Percentiles rank a stretch among this genome's conserved stretches.
Evolutionary conservation across 2,329 filamentous ascomycete species (phyloP).

Genomic region (Alternaria consortialis): DNA sequence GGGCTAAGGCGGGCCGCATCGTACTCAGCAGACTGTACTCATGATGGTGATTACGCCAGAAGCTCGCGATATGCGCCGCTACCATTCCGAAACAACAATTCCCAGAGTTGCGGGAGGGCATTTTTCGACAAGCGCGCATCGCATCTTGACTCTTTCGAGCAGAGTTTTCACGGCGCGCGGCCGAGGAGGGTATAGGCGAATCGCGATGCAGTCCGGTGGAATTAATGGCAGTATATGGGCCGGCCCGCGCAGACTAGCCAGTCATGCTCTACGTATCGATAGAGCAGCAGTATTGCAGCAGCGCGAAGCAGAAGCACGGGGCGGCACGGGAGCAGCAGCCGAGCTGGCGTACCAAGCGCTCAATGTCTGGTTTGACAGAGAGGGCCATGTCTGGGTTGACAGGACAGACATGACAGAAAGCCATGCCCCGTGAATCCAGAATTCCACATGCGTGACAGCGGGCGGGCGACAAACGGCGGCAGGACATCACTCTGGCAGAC

Average conservation of each 20-base stretch:
- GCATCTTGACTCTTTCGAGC: constrained; percentile 32
- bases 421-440: constrained; percentile 10
- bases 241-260: constrained; percentile 44
- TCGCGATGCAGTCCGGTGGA: constrained; percentile 27
- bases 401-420: not conserved
- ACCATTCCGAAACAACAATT: constrained; percentile 11
- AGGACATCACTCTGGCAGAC: constrained; percentile 30
- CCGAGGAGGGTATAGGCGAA: constrained; percentile 30
- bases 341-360: constrained; percentile 36
- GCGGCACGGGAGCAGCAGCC: constrained; percentile 33
- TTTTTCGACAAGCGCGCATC: constrained; percentile 19
- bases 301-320: constrained; percentile 6
- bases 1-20: constrained; percentile 10
- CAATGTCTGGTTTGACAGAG: constrained; percentile 1
- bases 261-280: constrained; percentile 31
- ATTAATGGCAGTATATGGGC: constrained; percentile 38
- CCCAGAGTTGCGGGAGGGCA: constrained; percentile 9
- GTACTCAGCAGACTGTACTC: constrained; percentile 27
- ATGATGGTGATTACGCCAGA: constrained; percentile 26
- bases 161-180: constrained; percentile 33
- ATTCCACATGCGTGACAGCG: constrained; percentile 17
- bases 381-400: not conserved
- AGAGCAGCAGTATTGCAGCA: constrained; percentile 11
- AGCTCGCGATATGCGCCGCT: constrained; percentile 18
- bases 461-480: constrained; percentile 30